Conservation (phyloP, 2,329 filamentous ascomycete species). For the Coleophoma cylindrospora region DNA sequence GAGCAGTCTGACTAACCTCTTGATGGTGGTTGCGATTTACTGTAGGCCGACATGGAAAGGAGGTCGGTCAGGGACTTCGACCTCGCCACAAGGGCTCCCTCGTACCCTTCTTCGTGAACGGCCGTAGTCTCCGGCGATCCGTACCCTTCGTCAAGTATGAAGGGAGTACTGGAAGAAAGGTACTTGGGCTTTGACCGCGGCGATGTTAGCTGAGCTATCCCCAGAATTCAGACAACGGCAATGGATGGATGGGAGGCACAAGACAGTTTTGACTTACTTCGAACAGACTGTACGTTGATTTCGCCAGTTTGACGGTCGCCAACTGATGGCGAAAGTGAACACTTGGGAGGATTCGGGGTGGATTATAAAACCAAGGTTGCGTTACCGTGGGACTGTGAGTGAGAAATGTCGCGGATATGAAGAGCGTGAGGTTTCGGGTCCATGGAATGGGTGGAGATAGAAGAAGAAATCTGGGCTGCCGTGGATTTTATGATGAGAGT, state of each 20-base stretch:
- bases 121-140: slow-evolving; percentile 27
- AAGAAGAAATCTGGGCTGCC: not conserved
- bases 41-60: slow-evolving; percentile 77
- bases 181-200: slow-evolving; percentile 20
- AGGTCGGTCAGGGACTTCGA: slow-evolving; percentile 23
- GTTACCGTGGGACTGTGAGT: not conserved
- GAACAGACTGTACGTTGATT: slow-evolving; percentile 26
- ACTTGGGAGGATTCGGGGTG: not conserved
- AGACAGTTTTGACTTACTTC: slow-evolving; percentile 19
- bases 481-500: not conserved
- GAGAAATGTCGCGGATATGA: not conserved
- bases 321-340: not conserved
- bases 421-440: not conserved
- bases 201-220: slow-evolving; percentile 10
- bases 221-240: not conserved
- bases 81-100: slow-evolving; percentile 27
- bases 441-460: slow-evolving; percentile 7
- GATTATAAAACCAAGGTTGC: slow-evolving; percentile 1
- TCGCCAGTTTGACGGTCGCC: slow-evolving; percentile 28
- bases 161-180: slow-evolving; percentile 20
- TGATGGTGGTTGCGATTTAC: slow-evolving; percentile 66
- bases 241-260: not conserved
- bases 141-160: slow-evolving; percentile 29
- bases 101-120: slow-evolving; percentile 29
- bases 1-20: slow-evolving; percentile 58